phyloP scores from a whole-genome alignment of 2,329 filamentous ascomycete genomes.

The Davidsoniella virescens region DNA sequence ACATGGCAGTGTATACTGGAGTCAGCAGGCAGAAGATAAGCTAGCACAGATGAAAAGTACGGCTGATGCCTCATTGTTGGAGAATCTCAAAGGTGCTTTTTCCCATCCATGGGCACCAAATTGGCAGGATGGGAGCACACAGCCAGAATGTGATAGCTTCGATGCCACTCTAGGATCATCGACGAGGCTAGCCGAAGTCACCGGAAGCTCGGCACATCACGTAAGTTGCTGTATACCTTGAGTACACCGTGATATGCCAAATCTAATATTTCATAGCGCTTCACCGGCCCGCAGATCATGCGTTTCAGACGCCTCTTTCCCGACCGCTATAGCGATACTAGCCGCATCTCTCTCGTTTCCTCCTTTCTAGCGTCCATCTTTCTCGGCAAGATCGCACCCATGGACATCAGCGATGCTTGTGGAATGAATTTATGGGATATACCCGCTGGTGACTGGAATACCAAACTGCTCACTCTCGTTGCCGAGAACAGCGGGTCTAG shows the following conservation, averaged over 20 bases:
- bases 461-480: constrained; percentile 57
- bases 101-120: constrained; percentile 82
- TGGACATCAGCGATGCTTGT: constrained; percentile 88
- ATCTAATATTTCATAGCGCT: constrained; percentile 41
- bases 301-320: constrained; percentile 69
- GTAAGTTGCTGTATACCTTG: constrained; percentile 31
- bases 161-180: constrained; percentile 53
- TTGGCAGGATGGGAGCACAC: constrained; percentile 95
- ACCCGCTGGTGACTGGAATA: constrained; percentile 52
- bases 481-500: constrained; percentile 38
- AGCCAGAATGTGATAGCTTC: constrained; percentile 79
- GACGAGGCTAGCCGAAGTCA: constrained; percentile 56
- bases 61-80: constrained; percentile 42
- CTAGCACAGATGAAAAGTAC: constrained; percentile 41
- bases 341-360: constrained; percentile 81
- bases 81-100: constrained; percentile 58
- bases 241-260: neutral
- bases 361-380: constrained; percentile 89
- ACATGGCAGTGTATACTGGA: constrained; percentile 96
- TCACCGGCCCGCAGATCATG: constrained; percentile 94
- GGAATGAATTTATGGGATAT: constrained; percentile 98
- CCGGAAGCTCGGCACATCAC: constrained; percentile 89
- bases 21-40: constrained; percentile 45
- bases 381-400: constrained; percentile 67
- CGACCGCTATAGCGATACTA: constrained; percentile 62